Evolutionary conservation across 2,329 filamentous ascomycete genomes (phyloP).

Genomic region (Aspergillus sp.): DNA sequence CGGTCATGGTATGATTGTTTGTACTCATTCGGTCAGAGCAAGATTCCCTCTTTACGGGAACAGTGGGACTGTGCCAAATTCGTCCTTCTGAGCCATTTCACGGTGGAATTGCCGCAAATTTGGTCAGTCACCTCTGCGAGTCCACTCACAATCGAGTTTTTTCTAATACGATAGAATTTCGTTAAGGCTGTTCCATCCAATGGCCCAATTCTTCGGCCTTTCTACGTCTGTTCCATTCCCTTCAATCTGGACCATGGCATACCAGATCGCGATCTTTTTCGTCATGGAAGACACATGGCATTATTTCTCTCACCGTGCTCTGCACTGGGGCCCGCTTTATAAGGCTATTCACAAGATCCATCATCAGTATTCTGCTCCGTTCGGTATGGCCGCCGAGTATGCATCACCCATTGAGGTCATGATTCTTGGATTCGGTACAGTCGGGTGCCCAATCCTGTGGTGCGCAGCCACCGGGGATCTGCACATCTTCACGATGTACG

Average conservation of each 20-base stretch:
- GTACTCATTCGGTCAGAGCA: constrained; percentile 54
- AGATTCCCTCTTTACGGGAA: constrained; percentile 88
- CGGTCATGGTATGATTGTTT: background rate
- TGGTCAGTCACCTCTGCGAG: constrained; percentile 55
- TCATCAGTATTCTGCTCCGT: constrained; percentile 97
- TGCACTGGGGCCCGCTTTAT: constrained; percentile 96
- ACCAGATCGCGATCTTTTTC: constrained; percentile 93
- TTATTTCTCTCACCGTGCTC: constrained; percentile 89
- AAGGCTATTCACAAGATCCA: constrained; percentile 98
- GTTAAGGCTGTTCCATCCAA: constrained; percentile 83
- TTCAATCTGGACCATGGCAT: constrained; percentile 76
- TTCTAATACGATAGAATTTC: background rate
- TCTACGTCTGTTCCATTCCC: constrained; percentile 88
- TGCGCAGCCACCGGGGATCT: constrained; percentile 79
- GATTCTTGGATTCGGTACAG: constrained; percentile 83
- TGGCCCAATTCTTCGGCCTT: constrained; percentile 90
- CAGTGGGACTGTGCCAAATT: constrained; percentile 93
- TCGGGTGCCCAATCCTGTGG: constrained; percentile 80
- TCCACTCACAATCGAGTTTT: background rate
- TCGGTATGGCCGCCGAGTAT: constrained; percentile 95
- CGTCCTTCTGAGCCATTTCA: constrained; percentile 93
- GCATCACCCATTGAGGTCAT: constrained; percentile 96
- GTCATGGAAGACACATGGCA: constrained; percentile 96
- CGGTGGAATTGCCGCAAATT: constrained; percentile 96
- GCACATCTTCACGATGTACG: constrained; percentile 96